Evolutionary conservation across 2,329 filamentous ascomycete species (phyloP).

Genomic region (Claviceps maximensis): DNA sequence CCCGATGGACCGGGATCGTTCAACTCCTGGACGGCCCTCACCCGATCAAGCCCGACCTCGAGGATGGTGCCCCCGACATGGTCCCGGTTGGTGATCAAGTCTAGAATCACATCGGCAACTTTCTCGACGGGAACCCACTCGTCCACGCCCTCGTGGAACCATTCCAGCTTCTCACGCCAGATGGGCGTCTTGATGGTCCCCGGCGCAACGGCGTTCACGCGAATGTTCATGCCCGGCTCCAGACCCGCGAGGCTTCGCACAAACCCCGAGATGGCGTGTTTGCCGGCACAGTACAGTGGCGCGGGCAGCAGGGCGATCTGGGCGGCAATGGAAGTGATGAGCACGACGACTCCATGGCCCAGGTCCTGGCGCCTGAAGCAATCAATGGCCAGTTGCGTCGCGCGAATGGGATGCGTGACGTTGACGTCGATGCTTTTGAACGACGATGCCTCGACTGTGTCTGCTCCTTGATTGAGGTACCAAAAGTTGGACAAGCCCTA

Average conservation of each 20-base stretch:
- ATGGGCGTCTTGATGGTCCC: slow-evolving; percentile 23
- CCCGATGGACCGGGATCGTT: slow-evolving; percentile 7
- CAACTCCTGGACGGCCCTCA: slow-evolving; percentile 3
- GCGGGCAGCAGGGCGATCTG: slow-evolving; percentile 11
- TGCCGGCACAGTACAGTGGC: slow-evolving; percentile 18
- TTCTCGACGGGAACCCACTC: slow-evolving; percentile 22
- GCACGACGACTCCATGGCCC: slow-evolving; percentile 13
- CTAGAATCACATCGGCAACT: slow-evolving; percentile 24
- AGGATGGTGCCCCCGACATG: slow-evolving; percentile 13
- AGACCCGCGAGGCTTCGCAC: slow-evolving; percentile 20
- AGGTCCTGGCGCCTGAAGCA: slow-evolving; percentile 11
- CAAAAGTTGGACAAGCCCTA: slow-evolving; percentile 4
- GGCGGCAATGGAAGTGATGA: slow-evolving; percentile 15
- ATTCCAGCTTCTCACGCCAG: slow-evolving; percentile 24
- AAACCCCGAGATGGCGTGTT: slow-evolving; percentile 17
- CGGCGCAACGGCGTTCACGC: slow-evolving; percentile 24
- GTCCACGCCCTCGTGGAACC: slow-evolving; percentile 14
- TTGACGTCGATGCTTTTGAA: slow-evolving; percentile 15
- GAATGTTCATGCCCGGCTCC: slow-evolving; percentile 14
- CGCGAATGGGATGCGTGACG: slow-evolving; percentile 18
- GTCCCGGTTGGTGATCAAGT: slow-evolving; percentile 16
- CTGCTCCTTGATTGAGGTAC: not conserved
- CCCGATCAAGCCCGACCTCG: slow-evolving; percentile 5
- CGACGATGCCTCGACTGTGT: slow-evolving; percentile 2
- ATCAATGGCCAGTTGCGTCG: slow-evolving; percentile 19